Evolutionary conservation across 2,329 filamentous ascomycete species (phyloP), one percentile per base, ranked within the genome.

Genomic region (Balansia obtecta): DNA sequence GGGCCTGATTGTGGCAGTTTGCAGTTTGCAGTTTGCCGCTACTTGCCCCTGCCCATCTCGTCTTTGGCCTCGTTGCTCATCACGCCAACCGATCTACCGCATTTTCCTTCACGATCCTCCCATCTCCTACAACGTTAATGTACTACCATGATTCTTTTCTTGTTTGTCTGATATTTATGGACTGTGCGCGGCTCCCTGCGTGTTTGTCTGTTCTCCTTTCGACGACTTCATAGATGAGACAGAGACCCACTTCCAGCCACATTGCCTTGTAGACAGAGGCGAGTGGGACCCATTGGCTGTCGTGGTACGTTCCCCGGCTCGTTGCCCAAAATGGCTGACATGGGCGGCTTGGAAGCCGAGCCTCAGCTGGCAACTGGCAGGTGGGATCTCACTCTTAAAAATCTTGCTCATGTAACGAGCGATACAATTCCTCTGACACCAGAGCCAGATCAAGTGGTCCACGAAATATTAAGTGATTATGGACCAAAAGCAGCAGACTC

Each of bases 291-390:
- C n/a, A 16, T 15, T 20, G 27, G 22, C 37, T 37, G 50, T 37
- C 43, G 46, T 51, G 41, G 39, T 20, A 45, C 34, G n/a, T 16
- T 32, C 46, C 33, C 30, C 18, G n/a, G 37, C 27, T 46, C 13
- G 46, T 42, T 46, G 41, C 45, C 49, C 55, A 62, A 50, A 55
- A 67, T 68, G 65, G 60, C 65, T 52, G 61, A 63, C 53, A 59
- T 55, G 48, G 58, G 58, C 53, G 57, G 57, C 48, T 52, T 57
- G 52, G 56, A 60, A 52, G 59, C 60, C 53, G 59, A 60, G 55
- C 61, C 60, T 49, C 54, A 56, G 53, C 59, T 59, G 52, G 55
- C 56, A 50, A 58, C 55, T 4, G 55, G 55, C 18, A 60, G 57
- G 37, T 57, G 57, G 27, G 54, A 57, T 40, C 61, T 64, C 42